These are phyloP conservation scores for Xerocomus potaroensis DNA, from an alignment of 768 basidiomycete genomes.

Conservation along the genomic window DNA sequence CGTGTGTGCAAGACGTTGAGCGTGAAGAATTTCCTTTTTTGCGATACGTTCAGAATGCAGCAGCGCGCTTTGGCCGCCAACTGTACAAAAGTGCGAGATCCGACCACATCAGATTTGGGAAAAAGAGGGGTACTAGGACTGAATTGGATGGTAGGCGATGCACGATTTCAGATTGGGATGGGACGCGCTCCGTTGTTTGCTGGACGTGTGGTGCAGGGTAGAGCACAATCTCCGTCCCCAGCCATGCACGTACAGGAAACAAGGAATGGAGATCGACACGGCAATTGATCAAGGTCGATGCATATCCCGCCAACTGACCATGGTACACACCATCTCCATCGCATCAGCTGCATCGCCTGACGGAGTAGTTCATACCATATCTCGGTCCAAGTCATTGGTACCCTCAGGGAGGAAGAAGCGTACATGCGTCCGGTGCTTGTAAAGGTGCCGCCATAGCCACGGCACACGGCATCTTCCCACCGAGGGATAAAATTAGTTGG, in stretches of 20 bases:
- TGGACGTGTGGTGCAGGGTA: no score
- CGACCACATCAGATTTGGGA: neutral
- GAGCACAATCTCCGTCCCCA: no score
- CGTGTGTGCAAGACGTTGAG: no score
- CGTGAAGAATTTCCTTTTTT: no score
- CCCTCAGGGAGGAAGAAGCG: neutral
- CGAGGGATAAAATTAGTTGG: neutral
- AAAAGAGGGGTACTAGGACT: neutral
- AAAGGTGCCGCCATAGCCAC: neutral
- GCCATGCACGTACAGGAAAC: neutral
- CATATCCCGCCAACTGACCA: no score
- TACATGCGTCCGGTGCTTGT: neutral
- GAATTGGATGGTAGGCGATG: neutral
- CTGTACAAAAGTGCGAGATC: no score
- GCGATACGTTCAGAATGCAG: no score
- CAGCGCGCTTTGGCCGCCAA: neutral
- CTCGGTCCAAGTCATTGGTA: neutral
- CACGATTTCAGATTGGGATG: neutral
- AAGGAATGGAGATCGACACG: neutral
- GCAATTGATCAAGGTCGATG: neutral
- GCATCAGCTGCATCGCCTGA: neutral
- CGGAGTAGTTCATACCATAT: neutral
- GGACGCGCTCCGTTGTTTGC: no score
- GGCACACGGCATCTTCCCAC: neutral
- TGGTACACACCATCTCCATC: neutral